A percentile compares a stretch with the other conserved stretches of the same genome.
phyloP scores from a whole-genome alignment of 768 basidiomycete species.

The Holtermannia corniformis region DNA sequence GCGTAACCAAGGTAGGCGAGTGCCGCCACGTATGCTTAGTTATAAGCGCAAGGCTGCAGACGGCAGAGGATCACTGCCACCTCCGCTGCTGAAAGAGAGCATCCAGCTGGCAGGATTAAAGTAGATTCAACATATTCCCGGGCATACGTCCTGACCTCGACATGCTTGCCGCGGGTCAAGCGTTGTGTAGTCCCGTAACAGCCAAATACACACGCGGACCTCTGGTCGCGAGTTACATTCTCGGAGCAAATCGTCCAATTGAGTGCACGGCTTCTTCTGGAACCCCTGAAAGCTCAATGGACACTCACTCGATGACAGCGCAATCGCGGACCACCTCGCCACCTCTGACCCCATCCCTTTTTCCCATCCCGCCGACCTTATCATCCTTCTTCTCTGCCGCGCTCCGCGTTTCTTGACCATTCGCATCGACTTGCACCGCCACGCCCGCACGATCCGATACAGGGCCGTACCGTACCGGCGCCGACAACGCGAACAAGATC shows the following conservation, averaged over 20 bases:
- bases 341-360: slow-evolving; percentile 47
- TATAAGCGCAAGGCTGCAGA: neutral
- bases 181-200: too few relatives aligned
- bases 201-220: too few relatives aligned
- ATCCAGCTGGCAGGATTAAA: too few relatives aligned
- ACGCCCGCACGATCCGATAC: neutral
- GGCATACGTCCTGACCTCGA: too few relatives aligned
- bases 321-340: slow-evolving; percentile 45
- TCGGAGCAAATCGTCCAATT: too few relatives aligned
- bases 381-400: slow-evolving; percentile 32
- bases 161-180: too few relatives aligned
- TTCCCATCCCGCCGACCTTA: slow-evolving; percentile 49
- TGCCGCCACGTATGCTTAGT: neutral
- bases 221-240: too few relatives aligned
- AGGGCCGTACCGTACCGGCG: slow-evolving; percentile 28
- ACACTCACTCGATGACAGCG: slow-evolving; percentile 27
- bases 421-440: neutral
- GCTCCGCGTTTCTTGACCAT: slow-evolving; percentile 10
- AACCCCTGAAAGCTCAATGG: neutral
- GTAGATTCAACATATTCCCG: too few relatives aligned
- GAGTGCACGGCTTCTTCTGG: too few relatives aligned
- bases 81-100: neutral
- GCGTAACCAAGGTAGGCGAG: too few relatives aligned
- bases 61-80: neutral
- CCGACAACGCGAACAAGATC: slow-evolving; percentile 64